Percentiles rank a stretch among this genome's conserved stretches.
Conservation (phyloP, 2,329 filamentous ascomycete species). For the Tolypocladium ovalisporum region DNA sequence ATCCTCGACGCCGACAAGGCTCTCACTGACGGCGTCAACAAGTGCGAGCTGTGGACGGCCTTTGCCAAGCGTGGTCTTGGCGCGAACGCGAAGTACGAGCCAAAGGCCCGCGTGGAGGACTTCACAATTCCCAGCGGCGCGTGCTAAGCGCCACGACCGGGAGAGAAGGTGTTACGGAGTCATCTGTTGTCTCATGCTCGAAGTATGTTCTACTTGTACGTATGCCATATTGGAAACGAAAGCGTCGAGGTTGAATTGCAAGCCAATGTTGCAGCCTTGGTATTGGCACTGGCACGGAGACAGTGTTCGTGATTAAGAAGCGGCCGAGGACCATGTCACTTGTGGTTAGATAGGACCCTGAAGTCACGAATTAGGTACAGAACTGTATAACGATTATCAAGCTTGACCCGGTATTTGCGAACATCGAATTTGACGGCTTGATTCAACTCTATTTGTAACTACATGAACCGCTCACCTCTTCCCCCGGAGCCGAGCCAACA, state of each 20-base stretch:
- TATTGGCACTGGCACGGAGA: too few species aligned
- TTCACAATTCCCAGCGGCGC: constrained; percentile 14
- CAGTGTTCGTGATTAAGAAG: too few species aligned
- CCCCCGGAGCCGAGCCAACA: constrained; percentile 13
- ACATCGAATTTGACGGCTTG: not conserved
- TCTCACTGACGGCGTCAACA: constrained; percentile 38
- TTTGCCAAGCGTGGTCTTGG: constrained; percentile 49
- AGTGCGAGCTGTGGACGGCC: constrained; percentile 40
- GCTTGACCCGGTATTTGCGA: too few species aligned
- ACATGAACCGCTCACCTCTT: not conserved
- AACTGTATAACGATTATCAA: too few species aligned
- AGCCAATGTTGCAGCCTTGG: too few species aligned
- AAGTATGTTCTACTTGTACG: too few species aligned
- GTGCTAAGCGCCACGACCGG: constrained; percentile 7
- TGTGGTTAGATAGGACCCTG: too few species aligned
- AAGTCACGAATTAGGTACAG: too few species aligned
- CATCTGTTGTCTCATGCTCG: not conserved
- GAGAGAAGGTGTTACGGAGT: not conserved
- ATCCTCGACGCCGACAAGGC: constrained; percentile 44
- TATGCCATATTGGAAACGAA: too few species aligned
- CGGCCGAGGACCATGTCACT: too few species aligned
- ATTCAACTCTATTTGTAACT: not conserved
- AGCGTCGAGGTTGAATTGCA: too few species aligned
- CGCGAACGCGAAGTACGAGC: constrained; percentile 13
- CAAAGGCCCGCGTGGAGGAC: constrained; percentile 17